Base-by-base conservation (phyloP, 441 rosid species). In the Erodium trifolium region DNA sequence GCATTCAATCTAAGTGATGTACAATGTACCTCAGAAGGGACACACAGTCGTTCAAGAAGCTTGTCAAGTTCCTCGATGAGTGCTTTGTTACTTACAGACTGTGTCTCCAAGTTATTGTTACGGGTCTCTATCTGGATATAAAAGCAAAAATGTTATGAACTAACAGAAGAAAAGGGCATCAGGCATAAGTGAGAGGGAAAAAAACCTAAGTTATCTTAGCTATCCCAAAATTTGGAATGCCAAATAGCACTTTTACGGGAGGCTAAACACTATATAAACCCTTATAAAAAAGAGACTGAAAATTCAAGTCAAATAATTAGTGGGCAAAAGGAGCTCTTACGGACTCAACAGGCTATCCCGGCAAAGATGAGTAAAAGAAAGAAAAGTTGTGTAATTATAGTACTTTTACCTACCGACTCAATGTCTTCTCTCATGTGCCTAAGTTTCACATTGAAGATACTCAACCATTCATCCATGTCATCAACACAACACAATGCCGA, bases 361-460 rank as follows among this genome's bases (percentile, higher is more conserved):
- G 18, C 66, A 11, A 63, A 63, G 17, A 27, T 63, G 27, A 29
- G 29, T n/a, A 63, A 2, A 60, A 60, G 65, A 60, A 60, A 60
- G 35, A 60, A 18, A 23, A 60, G 37, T 10, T 12, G 70, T 69
- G 47, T 11, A 37, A 68, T 47, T 14, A 53, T 16, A 74, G 35
- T 71, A 63, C 45, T 77, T 34, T 45, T 69, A 27, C 84, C 74
- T 84, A 95, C 99, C 81, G 98, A 95, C 69, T 88, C 96, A 79
- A 95, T 92, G 72, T 92, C 99, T 80, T 95, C 96, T 83, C 99
- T 89, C 99, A 95, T 95, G 78, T 95, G 97, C 81, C 98, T 91
- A 77, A 95, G 94, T 81, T 95, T 95, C 65, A 95, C 80, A 78
- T 95, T 95, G 84, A 95, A 95, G 81, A 92, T 92, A 73, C 99